Evolutionary conservation across 2,329 filamentous ascomycete species (phyloP).

Genomic region (Periconia sp.): DNA sequence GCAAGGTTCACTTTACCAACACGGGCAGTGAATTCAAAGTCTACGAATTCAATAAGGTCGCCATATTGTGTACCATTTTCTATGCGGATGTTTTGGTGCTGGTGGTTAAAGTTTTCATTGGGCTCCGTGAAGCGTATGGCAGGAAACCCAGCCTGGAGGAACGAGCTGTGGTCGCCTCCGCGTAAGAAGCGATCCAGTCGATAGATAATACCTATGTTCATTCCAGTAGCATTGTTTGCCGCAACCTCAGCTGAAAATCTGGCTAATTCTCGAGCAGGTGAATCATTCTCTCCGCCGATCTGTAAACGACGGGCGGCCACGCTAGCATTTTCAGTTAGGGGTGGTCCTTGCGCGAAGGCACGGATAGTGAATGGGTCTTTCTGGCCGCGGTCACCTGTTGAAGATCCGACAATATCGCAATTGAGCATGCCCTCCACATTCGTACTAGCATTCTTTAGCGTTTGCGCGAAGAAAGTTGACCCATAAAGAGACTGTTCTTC

Average conservation of each 20-base stretch:
- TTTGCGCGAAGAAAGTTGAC: constrained; percentile 57
- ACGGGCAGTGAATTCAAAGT: constrained; percentile 61
- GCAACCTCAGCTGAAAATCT: constrained; percentile 63
- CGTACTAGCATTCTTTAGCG: constrained; percentile 57
- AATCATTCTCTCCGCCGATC: constrained; percentile 59
- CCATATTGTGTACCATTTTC: constrained; percentile 61
- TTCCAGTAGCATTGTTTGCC: constrained; percentile 57
- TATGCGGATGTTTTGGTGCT: constrained; percentile 62
- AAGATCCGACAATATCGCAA: constrained; percentile 63
- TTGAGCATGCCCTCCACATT: constrained; percentile 65
- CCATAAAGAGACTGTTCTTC: constrained; percentile 65
- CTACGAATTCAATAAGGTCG: constrained; percentile 63
- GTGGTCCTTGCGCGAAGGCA: constrained; percentile 60
- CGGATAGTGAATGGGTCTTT: constrained; percentile 60
- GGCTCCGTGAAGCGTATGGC: constrained; percentile 65
- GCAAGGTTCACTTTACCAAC: constrained; percentile 63
- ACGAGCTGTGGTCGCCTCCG: constrained; percentile 63
- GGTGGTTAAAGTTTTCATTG: constrained; percentile 63
- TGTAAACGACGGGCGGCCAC: constrained; percentile 48
- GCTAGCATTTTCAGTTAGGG: constrained; percentile 50
- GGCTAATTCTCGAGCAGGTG: constrained; percentile 61
- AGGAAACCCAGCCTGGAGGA: constrained; percentile 62
- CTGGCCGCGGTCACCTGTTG: constrained; percentile 53
- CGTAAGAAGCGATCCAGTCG: constrained; percentile 63
- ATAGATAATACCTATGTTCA: constrained; percentile 64